Conservation (phyloP, 345 rosid species). For the Lepidium aucheri region DNA sequence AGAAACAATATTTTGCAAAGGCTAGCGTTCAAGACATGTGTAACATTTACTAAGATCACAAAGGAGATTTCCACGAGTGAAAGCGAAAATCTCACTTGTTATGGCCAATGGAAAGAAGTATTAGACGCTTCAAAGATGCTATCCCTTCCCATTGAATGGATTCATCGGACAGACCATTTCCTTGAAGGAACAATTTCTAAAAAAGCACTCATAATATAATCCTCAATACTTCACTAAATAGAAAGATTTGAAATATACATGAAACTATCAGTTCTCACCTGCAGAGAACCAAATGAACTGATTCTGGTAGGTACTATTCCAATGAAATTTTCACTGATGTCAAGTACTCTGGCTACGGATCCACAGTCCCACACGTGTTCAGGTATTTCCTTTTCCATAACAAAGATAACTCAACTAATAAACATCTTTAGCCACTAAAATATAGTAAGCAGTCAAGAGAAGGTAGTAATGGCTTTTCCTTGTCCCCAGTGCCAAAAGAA, state of each 20-base stretch:
- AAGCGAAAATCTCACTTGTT: conserved; percentile 45
- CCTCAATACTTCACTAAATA: neutral
- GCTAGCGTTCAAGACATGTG: neutral
- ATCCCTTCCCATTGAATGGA: conserved; percentile 73
- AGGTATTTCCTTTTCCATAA: conserved; percentile 49
- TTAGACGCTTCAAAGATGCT: conserved; percentile 43
- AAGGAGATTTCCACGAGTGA: neutral
- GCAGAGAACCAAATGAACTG: conserved; percentile 44
- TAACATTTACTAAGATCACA: neutral
- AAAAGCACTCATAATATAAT: conserved; percentile 10
- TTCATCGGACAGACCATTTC: conserved; percentile 55
- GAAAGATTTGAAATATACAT: neutral
- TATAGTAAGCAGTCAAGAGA: neutral
- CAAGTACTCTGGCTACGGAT: conserved; percentile 51
- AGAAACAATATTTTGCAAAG: neutral
- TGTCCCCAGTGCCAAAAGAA: neutral
- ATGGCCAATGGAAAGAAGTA: conserved; percentile 52
- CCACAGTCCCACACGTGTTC: conserved; percentile 71
- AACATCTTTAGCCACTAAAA: neutral
- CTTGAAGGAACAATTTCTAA: conserved; percentile 61
- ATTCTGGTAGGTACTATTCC: conserved; percentile 45
- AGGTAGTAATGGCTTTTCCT: neutral
- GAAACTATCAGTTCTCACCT: neutral
- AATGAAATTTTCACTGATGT: conserved; percentile 57
- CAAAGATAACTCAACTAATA: neutral